A percentile compares a stretch with the other conserved stretches of the same genome.
These are phyloP conservation scores for Annulohypoxylon stygium DNA, from an alignment of 495 filamentous ascomycete species.

Conservation along the genomic window DNA sequence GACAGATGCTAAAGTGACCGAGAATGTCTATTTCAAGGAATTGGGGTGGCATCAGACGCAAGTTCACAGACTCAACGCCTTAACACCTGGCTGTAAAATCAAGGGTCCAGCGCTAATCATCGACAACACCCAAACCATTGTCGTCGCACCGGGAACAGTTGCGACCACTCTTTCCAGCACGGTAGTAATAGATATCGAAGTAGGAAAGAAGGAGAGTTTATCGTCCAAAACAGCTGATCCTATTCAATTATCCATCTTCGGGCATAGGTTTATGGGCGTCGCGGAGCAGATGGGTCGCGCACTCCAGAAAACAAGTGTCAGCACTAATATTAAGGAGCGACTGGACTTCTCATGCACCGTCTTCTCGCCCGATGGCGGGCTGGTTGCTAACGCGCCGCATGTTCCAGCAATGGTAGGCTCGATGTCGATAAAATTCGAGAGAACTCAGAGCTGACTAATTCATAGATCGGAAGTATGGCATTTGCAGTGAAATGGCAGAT, in stretches of 20 bases:
- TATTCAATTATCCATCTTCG: constrained; percentile 94
- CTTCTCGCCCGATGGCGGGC: constrained; percentile 88
- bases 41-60: constrained; percentile 78
- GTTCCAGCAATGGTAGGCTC: constrained; percentile 62
- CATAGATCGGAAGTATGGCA: too few relatives aligned
- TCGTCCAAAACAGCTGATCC: constrained; percentile 70
- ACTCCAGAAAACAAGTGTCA: constrained; percentile 95
- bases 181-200: too few relatives aligned
- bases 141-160: constrained; percentile 77
- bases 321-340: constrained; percentile 97
- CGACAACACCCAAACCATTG: constrained; percentile 86
- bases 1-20: neutral
- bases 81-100: constrained; percentile 75
- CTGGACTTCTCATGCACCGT: constrained; percentile 97
- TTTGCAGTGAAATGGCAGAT: constrained; percentile 16
- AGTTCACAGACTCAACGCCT: constrained; percentile 77
- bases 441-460: too few relatives aligned
- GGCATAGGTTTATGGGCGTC: constrained; percentile 98
- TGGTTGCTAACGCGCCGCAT: constrained; percentile 93
- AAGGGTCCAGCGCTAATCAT: constrained; percentile 83
- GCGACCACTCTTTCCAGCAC: constrained; percentile 62
- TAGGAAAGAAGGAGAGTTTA: too few relatives aligned
- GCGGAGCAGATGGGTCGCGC: constrained; percentile 98
- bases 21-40: constrained; percentile 63
- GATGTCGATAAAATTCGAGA: neutral